Percentiles rank a stretch among this genome's conserved stretches.
Evolutionary conservation across 768 basidiomycete species (phyloP).

Genomic region (Lactarius hengduanensis): DNA sequence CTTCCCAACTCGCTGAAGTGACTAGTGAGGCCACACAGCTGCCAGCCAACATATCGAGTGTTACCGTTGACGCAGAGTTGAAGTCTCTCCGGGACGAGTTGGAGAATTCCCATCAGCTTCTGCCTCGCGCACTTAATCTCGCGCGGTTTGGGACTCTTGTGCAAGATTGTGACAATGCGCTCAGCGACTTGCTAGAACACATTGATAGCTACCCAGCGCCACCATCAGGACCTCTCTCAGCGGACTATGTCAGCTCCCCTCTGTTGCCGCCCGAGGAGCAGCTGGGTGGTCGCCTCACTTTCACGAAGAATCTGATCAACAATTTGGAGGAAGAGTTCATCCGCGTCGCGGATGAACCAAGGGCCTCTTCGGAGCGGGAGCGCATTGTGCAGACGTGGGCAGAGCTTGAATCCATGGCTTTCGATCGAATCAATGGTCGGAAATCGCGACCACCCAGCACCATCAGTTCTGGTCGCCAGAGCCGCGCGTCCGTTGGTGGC

Average conservation of each 20-base stretch:
- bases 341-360: constrained; percentile 53
- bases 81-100: constrained; percentile 59
- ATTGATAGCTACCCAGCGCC: constrained; percentile 77
- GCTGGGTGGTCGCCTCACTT: constrained; percentile 57
- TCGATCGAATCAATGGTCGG: constrained; percentile 58
- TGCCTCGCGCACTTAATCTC: constrained; percentile 55
- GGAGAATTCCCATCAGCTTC: constrained; percentile 46
- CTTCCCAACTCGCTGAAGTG: constrained; percentile 47
- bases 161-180: constrained; percentile 62
- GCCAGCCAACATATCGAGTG: constrained; percentile 41
- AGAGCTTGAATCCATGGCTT: constrained; percentile 80
- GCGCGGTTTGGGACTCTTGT: constrained; percentile 51
- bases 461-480: constrained; percentile 62
- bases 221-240: constrained; percentile 51
- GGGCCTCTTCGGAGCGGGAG: constrained; percentile 57
- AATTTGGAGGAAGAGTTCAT: constrained; percentile 44
- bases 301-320: constrained; percentile 55
- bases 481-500: constrained; percentile 45
- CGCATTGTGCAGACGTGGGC: constrained; percentile 78
- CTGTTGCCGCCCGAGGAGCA: constrained; percentile 63
- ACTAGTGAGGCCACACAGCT: constrained; percentile 47
- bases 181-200: constrained; percentile 84
- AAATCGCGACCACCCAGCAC: constrained; percentile 67
- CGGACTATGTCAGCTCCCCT: constrained; percentile 44
- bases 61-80: constrained; percentile 55